Base-by-base conservation (phyloP, 768 basidiomycete species). In the Daedaleopsis nitida region DNA sequence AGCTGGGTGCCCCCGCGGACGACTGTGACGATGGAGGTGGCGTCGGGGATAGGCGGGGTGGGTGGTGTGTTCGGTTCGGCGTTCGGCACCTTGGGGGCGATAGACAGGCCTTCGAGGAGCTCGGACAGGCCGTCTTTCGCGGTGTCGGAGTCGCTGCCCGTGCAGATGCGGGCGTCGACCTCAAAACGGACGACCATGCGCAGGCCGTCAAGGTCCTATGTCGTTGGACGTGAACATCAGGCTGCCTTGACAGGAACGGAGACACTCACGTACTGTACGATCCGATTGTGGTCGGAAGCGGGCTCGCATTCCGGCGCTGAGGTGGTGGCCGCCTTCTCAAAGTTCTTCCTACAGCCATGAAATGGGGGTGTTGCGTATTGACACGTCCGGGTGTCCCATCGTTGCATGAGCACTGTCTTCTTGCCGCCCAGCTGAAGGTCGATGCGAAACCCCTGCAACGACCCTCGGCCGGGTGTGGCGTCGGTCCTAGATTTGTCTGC, bases 401-500 rank as follows among this genome's bases (percentile, higher is more conserved):
- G 77, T 59, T 82, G 84, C 64, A 91, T 73, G n/a, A 92, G 66
- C 17, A 88, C 73, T 0, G 89, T 90, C 55, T 75, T 76, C 27
- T 68, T 64, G 0, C 88, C 88, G 0, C 77, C 80, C 24, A 89
- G 74, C 66, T 91, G 83, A 5, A 85, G 60, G 56, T 92, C 88
- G 59, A 92, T 87, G 19, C 91, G 66, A 91, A 92, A 5, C 65
- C 57, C 6, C 70, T 72, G 21, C 51, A 35, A 19, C 6, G 3
- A 8, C 39, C 39, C 39, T 42, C 39, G 13, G 39, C 39, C 39
- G 13, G 27, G 27, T 32, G 27, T 32, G 7, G 27, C 27, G 27
- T 32, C 27, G 27, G 27, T 32, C 27, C 4, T 32, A 32, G 27
- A 32, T 32, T 32, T 32, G n/a, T 57, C 23, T n/a, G 55, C 43